Base-by-base conservation (phyloP, 2,329 filamentous ascomycete genomes). In the Canariomyces notabilis region DNA sequence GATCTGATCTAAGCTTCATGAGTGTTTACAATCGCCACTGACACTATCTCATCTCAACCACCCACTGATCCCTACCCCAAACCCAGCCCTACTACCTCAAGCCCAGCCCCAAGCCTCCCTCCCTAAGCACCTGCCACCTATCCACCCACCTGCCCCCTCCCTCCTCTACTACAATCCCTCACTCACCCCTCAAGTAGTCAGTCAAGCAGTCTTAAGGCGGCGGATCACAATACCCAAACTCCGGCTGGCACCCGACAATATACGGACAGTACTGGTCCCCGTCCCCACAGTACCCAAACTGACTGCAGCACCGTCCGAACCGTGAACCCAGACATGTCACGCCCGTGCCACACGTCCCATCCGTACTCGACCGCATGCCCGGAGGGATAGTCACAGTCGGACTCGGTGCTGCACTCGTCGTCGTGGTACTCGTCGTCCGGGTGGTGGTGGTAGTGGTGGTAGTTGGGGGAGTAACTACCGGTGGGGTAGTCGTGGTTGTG, bases 211-310 rank as follows among this genome's bases (percentile, higher is more conserved):
- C n/a, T n/a, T n/a, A n/a, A n/a, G n/a, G n/a, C n/a, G n/a, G 37
- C 2, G 52, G 47, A 33, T 61, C 58, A 35, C 60, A 66, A n/a
- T 53, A 48, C 8, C 61, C 59, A 46, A 58, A 63, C 34, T 61
- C 44, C 2, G 56, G 43, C 50, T 63, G 61, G 44, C 61, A 63
- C 1, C 58, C 55, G 1, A 57, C 55, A 21, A 62, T 53, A 11
- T 52, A 53, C 3, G 55, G 50, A 45, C 60, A 63, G 45, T 53
- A 63, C 53, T 60, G 57, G n/a, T 60, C 57, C 14, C 59, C 56
- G 8, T 58, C 54, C 8, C 59, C 59, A 21, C 59, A 61, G 26
- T 23, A 61, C 1, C 59, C 59, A 42, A 59, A 59, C 49, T 61
- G 58, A 11, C 53, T 57, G 48, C 59, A 61, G 47, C 59, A 61